These are phyloP conservation scores for Yamadazyma blattariae DNA, from an alignment of 1,139 yeast genomes.

Conservation along the genomic window DNA sequence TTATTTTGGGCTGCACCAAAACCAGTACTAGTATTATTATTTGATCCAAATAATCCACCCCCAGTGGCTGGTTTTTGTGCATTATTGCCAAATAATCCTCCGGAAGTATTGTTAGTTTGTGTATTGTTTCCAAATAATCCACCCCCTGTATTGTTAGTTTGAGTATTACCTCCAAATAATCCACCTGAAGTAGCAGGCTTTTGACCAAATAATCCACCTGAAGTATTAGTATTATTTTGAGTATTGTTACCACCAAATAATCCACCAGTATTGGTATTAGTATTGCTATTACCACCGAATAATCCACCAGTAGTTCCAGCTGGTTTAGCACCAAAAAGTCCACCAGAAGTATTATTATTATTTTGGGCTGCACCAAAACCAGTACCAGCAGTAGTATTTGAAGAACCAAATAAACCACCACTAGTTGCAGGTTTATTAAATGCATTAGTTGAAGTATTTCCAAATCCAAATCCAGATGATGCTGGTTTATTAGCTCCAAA, in stretches of 20 bases:
- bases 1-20: conserved; percentile 4
- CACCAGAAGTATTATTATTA: conserved; percentile 19
- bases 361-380: conserved; percentile 27
- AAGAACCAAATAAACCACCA: conserved; percentile 25
- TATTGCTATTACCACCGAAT: conserved; percentile 9
- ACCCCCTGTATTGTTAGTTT: conserved; percentile 14
- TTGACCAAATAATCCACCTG: conserved; percentile 33
- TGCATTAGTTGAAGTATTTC: conserved; percentile 20
- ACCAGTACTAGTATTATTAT: conserved; percentile 13
- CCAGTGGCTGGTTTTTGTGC: conserved; percentile 13
- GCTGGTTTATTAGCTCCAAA: conserved; percentile 20
- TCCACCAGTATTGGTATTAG: conserved; percentile 18
- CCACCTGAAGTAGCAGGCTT: conserved; percentile 23
- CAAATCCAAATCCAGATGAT: conserved; percentile 16
- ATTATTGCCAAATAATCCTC: conserved; percentile 22
- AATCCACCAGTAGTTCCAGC: conserved; percentile 4
- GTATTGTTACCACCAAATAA: conserved; percentile 20
- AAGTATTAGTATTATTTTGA: conserved; percentile 10
- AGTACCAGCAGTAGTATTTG: conserved; percentile 14
- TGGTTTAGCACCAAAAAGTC: conserved; percentile 31
- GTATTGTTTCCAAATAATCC: conserved; percentile 26
- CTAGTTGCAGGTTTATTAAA: conserved; percentile 11
- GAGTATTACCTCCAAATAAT: conserved; percentile 29
- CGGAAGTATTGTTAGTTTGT: conserved; percentile 14
- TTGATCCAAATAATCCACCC: conserved; percentile 8